Evolutionary conservation across 2,329 filamentous ascomycete species (phyloP), one percentile per base, ranked within the genome.

Genomic region (Fusarium temperatum): DNA sequence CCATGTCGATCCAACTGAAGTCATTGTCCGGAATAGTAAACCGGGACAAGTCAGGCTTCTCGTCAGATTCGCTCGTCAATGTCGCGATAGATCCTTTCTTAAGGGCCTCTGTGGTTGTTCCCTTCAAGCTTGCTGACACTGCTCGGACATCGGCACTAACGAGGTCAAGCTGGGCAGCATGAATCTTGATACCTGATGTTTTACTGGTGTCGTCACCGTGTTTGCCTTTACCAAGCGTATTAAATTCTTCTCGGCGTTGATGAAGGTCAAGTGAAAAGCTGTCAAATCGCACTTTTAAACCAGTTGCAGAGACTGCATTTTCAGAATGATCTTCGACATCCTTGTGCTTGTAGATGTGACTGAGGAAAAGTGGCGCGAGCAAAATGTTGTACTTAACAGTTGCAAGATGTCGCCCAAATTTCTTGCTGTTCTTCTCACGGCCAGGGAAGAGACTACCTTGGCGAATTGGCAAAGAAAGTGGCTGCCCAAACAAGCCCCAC

Each of bases 301-400:
- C 96, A 8, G 96, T 99, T 1, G 96, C 96, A 53, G 94, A 96
- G 11, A 98, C 94, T 2, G 92, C 88, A 59, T 84, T 87, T 70
- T 95, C 92, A 0, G 89, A 88, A 79, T 94, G 93, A 68, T 98
- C 95, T 79, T 98, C 96, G 0, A 91, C 91, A 79, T 99, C 96
- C 81, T 98, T 98, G 85, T 99, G 96, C 82, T 98, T 98, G 85
- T 99, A 99, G 38, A 99, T 95, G 78, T 99, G 96, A 76, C 95
- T 97, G 72, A 99, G 89, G 82, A 97, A 99, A 5, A 99, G 85
- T 1, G 96, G 96, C 5, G 96, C 97, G 22, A 99, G 86, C 7
- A 98, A 88, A 28, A 99, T 85, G 72, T 96, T 98, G 84, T 98
- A 98, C 85, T 99, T 99, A 86, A 99, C 95, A 14, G 97, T 99